Evolutionary conservation across 75 land plant genomes (phyloP).

Genomic region (Larix kaempferi): DNA sequence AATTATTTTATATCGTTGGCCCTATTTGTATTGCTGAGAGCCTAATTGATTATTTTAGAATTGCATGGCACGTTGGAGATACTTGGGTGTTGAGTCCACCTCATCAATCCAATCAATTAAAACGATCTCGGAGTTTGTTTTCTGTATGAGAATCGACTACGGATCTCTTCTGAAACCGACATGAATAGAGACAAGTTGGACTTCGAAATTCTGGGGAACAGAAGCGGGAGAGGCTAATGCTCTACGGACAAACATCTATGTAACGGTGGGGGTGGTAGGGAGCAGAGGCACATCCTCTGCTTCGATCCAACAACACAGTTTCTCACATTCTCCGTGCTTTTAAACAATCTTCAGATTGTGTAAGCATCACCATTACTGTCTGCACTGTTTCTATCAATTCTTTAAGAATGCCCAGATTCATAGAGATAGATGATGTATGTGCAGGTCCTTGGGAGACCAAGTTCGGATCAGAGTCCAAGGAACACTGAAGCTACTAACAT

Average conservation of each 20-base stretch:
- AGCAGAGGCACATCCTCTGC: constrained; percentile 82
- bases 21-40: too few species aligned
- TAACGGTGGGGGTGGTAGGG: constrained; percentile 53
- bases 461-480: constrained; percentile 4
- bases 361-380: constrained; percentile 21
- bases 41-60: too few species aligned
- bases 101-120: too few species aligned
- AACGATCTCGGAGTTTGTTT: too few species aligned
- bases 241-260: constrained; percentile 28
- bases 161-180: neutral
- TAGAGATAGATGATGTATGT: neutral
- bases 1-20: too few species aligned
- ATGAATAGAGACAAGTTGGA: constrained; percentile 23
- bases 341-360: constrained; percentile 70
- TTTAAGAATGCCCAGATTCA: neutral
- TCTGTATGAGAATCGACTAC: neutral
- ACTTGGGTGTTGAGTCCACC: too few species aligned
- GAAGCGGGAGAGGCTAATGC: constrained; percentile 19
- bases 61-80: too few species aligned
- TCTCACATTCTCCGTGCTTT: constrained; percentile 72
- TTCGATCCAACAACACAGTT: constrained; percentile 81
- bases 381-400: neutral
- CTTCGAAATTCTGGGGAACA: constrained; percentile 36
- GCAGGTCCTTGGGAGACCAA: constrained; percentile 2
- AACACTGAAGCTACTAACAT: neutral